Base-by-base conservation (phyloP, 2,329 filamentous ascomycete genomes). In the Trichoderma cornu-damae region DNA sequence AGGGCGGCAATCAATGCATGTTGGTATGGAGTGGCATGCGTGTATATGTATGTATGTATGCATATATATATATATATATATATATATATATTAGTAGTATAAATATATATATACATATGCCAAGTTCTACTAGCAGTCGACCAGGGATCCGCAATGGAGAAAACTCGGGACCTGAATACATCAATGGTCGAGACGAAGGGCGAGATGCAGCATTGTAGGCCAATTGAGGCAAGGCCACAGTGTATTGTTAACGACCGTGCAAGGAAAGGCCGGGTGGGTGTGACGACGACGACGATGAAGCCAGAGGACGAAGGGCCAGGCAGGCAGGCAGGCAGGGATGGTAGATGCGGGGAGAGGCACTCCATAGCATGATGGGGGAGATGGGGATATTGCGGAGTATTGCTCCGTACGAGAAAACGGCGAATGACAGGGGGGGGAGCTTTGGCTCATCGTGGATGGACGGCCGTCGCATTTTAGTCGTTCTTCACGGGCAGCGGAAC, bases 161-260 rank as follows among this genome's bases (percentile, higher is more conserved):
- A 16, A 55, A 30, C 30, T 40, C 42, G n/a, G n/a, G n/a, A n/a
- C n/a, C 32, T 26, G 42, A 38, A 38, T 47, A 38, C 30, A n/a
- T n/a, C n/a, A 53, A 37, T 40, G 51, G 32, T 30, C 51, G 26
- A 38, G 16, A 28, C 18, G 34, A 37, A 28, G 30, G 32, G 6
- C 32, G 24, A 46, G 40, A 38, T 35, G 51, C 40, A 55, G n/a
- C 14, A 28, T 26, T 20, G 32, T 37, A 46, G 30, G 42, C 42
- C 42, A 55, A 55, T 55, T 20, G 51, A 55, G 32, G 51, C 42
- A 55, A 55, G 51, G 42, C 32, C n/a, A n/a, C n/a, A n/a, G n/a
- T 55, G 32, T 37, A 16, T 32, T 26, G 22, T 55, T 24, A 35
- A n/a, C 6, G 14, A 32, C 16, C 32, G 51, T 46, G 51, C 42